Evolutionary conservation across 495 filamentous ascomycete species (phyloP).

Genomic region (Penicillium bovifimosum): DNA sequence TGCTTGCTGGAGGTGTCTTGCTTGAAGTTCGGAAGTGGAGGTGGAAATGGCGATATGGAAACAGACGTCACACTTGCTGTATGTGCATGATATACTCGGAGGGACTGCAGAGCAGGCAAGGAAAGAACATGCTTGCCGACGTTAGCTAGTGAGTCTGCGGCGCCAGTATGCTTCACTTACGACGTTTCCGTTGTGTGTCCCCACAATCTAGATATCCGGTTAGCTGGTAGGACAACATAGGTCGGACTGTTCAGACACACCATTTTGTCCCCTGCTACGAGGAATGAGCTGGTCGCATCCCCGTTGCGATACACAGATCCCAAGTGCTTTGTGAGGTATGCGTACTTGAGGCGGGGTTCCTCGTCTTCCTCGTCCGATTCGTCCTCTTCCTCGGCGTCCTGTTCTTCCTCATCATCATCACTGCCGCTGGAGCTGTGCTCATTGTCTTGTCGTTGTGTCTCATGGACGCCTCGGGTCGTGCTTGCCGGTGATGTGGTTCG

Average conservation of each 20-base stretch:
- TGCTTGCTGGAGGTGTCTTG: conserved; percentile 45
- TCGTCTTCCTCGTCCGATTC: conserved; percentile 83
- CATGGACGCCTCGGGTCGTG: conserved; percentile 17
- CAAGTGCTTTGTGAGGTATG: conserved; percentile 72
- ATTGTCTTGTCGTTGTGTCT: conserved; percentile 11
- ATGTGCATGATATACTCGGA: conserved; percentile 86
- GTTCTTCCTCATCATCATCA: conserved; percentile 22
- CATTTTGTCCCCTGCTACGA: conserved; percentile 95
- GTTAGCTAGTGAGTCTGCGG: conserved; percentile 17
- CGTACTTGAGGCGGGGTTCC: conserved; percentile 93
- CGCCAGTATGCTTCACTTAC: conserved; percentile 50
- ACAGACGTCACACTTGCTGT: conserved; percentile 82
- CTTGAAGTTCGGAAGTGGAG: conserved; percentile 58
- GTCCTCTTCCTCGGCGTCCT: conserved; percentile 48
- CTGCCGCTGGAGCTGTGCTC: conserved; percentile 23
- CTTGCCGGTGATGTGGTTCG: conserved; percentile 20
- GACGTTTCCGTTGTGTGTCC: conserved; percentile 95
- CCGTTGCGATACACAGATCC: conserved; percentile 83
- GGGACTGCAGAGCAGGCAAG: conserved; percentile 67
- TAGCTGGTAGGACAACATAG: conserved; percentile 8
- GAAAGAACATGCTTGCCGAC: conserved; percentile 70
- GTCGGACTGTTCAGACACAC: conserved; percentile 38
- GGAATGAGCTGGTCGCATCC: conserved; percentile 84
- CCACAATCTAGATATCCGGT: conserved; percentile 60
- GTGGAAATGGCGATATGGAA: conserved; percentile 86